These are phyloP conservation scores for Gossypium longicalyx DNA, from an alignment of 345 rosid genomes.

Conservation along the genomic window DNA sequence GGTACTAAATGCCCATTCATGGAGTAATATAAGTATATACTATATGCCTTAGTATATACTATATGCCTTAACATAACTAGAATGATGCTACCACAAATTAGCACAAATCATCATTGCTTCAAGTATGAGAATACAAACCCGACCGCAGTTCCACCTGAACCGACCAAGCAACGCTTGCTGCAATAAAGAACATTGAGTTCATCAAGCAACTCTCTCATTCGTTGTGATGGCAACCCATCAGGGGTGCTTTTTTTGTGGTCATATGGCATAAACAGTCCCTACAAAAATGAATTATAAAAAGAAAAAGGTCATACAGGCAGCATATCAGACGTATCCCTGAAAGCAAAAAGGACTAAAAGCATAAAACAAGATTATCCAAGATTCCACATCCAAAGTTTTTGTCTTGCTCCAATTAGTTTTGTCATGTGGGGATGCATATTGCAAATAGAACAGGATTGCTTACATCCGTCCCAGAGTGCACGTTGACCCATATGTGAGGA, in stretches of 20 bases:
- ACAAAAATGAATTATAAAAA: conserved; percentile 14
- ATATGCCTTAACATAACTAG: background rate
- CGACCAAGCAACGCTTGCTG: conserved; percentile 79
- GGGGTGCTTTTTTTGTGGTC: conserved; percentile 94
- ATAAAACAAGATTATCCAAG: background rate
- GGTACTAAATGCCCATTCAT: background rate
- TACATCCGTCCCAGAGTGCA: conserved; percentile 97
- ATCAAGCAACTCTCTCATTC: conserved; percentile 69
- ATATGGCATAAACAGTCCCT: conserved; percentile 98
- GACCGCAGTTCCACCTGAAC: conserved; percentile 96
- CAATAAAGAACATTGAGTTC: conserved; percentile 66
- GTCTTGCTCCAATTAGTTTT: too few relatives aligned
- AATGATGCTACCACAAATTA: background rate
- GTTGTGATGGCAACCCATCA: conserved; percentile 48
- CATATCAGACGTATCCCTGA: conserved; percentile 7
- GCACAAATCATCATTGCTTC: background rate
- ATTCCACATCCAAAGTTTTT: background rate
- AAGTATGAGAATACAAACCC: conserved; percentile 56
- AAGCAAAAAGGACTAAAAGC: background rate
- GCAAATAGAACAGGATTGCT: conserved; percentile 15
- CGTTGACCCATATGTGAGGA: conserved; percentile 95
- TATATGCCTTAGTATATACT: background rate
- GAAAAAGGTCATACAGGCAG: conserved; percentile 9
- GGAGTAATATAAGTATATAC: background rate
- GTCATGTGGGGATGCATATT: background rate